Evolutionary conservation across 1,284 basidiomycete genomes (phyloP).

Genomic region (Mycena sp.): DNA sequence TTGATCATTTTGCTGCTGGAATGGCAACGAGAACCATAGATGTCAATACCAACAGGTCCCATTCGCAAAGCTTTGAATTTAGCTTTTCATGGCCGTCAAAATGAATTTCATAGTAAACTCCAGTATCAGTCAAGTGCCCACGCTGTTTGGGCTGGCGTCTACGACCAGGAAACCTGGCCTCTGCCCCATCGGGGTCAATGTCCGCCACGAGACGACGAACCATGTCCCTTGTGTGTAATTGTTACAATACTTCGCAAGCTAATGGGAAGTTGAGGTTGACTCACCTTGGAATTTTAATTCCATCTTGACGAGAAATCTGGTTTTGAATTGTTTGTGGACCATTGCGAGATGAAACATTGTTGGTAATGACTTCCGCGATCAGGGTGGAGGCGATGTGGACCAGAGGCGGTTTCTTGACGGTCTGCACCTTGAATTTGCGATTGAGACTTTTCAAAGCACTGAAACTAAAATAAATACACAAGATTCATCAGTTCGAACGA

Average conservation of each 20-base stretch:
- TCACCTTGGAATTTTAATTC: background rate
- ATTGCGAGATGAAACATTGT: background rate
- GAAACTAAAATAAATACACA: background rate
- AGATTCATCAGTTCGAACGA: too few species aligned
- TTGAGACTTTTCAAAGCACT: background rate
- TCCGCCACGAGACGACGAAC: too few species aligned
- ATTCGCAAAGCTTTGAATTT: slow-evolving; percentile 17
- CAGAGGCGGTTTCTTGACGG: background rate
- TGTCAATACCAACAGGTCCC: slow-evolving; percentile 15
- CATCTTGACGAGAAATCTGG: too few species aligned
- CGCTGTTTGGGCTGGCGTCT: too few species aligned
- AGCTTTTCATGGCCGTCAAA: too few species aligned
- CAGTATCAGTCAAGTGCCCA: too few species aligned
- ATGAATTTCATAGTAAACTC: too few species aligned
- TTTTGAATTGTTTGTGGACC: background rate
- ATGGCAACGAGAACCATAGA: slow-evolving; percentile 14
- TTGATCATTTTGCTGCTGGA: slow-evolving; percentile 4
- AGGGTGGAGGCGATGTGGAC: too few species aligned
- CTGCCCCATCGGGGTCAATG: too few species aligned
- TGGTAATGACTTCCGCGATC: background rate
- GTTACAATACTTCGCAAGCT: too few species aligned
- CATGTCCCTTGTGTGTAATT: too few species aligned
- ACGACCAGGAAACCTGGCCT: too few species aligned
- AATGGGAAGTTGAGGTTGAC: background rate
- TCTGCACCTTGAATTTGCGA: background rate